Conservation (phyloP, 805 yeast species). For the Metschnikowia lachancei region DNA sequence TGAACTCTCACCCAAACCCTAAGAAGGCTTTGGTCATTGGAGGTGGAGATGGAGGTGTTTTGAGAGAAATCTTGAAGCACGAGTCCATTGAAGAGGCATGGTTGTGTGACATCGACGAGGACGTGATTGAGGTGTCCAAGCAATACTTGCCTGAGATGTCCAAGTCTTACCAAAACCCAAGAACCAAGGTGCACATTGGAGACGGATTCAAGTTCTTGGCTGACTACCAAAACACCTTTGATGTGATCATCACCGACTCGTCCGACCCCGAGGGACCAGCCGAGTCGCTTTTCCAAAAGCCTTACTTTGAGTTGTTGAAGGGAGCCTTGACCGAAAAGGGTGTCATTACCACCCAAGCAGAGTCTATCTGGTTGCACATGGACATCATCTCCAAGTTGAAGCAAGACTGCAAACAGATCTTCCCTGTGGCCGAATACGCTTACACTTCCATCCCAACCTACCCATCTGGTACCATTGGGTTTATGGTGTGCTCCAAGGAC, state of each 20-base stretch:
- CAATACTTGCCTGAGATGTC: constrained; percentile 87
- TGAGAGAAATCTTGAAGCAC: constrained; percentile 92
- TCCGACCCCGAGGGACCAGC: constrained; percentile 99
- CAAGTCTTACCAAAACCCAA: constrained; percentile 78
- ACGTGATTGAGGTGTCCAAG: constrained; percentile 84
- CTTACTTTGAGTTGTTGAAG: constrained; percentile 78
- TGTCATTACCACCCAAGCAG: constrained; percentile 91
- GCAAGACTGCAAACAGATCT: constrained; percentile 75
- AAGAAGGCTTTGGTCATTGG: constrained; percentile 92
- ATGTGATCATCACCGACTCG: constrained; percentile 94
- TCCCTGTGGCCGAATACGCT: constrained; percentile 90
- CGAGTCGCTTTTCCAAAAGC: constrained; percentile 86
- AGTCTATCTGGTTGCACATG: constrained; percentile 90
- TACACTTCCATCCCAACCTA: constrained; percentile 94
- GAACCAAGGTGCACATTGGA: constrained; percentile 86
- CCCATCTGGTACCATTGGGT: constrained; percentile 97
- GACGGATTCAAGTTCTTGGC: constrained; percentile 97
- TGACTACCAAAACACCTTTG: constrained; percentile 79
- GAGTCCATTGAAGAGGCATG: constrained; percentile 81
- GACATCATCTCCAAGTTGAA: constrained; percentile 78
- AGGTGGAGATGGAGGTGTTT: constrained; percentile 99
- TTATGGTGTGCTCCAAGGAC: constrained; percentile 91
- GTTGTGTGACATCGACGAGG: constrained; percentile 93
- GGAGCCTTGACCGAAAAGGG: constrained; percentile 93
- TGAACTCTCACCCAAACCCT: constrained; percentile 93